phyloP scores from a whole-genome alignment of 345 rosid genomes.

The Gynandropsis gynandra region DNA sequence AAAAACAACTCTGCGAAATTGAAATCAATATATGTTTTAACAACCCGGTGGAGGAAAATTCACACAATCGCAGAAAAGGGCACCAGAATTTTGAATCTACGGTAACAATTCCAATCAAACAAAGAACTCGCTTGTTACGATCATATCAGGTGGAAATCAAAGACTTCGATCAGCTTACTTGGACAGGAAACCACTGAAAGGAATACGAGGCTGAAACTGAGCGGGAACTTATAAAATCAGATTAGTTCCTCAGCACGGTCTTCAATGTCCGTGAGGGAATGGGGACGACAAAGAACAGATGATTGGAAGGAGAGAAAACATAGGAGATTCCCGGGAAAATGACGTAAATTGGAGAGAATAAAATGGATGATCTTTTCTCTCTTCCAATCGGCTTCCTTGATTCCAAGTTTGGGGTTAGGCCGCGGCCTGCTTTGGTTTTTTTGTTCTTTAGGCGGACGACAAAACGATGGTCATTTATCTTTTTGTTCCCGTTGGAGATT shows the following conservation, averaged over 20 bases:
- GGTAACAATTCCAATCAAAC: too few species aligned
- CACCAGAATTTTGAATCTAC: too few species aligned
- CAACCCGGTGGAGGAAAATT: conserved; percentile 8
- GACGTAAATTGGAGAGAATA: conserved; percentile 21
- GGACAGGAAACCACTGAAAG: conserved; percentile 11
- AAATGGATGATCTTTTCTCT: conserved; percentile 2
- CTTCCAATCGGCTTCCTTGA: conserved; percentile 19
- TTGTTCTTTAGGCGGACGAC: not conserved
- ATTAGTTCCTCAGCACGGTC: conserved; percentile 9
- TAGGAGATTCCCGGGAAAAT: conserved; percentile 29
- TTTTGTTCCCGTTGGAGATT: not conserved
- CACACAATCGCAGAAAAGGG: not conserved
- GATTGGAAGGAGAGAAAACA: not conserved
- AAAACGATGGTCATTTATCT: not conserved
- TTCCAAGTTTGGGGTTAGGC: conserved; percentile 12
- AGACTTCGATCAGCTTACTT: too few species aligned
- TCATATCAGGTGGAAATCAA: too few species aligned
- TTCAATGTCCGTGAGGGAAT: conserved; percentile 17
- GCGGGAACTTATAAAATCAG: conserved; percentile 9
- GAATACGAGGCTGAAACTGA: conserved; percentile 8
- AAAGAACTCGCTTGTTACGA: too few species aligned
- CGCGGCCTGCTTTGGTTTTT: conserved; percentile 1
- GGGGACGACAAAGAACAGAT: conserved; percentile 5
- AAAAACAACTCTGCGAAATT: conserved; percentile 11
- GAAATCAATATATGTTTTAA: conserved; percentile 4